Evolutionary conservation across 805 yeast genomes (phyloP), one percentile per base, ranked within the genome.

Genomic region (Sugiyamaella americana): DNA sequence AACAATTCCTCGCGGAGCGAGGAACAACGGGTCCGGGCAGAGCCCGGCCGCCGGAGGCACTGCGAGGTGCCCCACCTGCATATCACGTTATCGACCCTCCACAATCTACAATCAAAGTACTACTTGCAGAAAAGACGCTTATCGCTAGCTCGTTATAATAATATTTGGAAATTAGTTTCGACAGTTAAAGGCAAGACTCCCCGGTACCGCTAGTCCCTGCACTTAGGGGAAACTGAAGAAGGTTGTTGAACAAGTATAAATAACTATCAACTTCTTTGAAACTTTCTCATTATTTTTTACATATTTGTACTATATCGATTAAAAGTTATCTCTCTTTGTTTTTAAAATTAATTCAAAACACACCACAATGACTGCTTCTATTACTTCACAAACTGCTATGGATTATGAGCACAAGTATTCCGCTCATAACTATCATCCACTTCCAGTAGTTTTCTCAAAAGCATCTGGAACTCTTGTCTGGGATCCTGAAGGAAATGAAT

Each of bases 401-500:
- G 71, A 76, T 44, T 79, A 76, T 69, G 97, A 91, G 68, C 68
- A 76, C 47, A 70, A 83, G 51, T 87, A 84, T 70, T 86, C 96
- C 41, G 98, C 98, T 24, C 97, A 89, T 71, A 91, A 91, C 74
- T 91, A 91, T 72, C 96, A 87, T 69, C 97, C 98, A 43, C 71
- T 91, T 53, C 98, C 98, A 10, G 96, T 91, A 50, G 97, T 91
- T 13, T 85, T 91, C 69, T 75, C 84, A 59, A 80, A 75, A 60
- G 98, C 95, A 13, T 54, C 65, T 50, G 98, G 98, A 42, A 96
- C 96, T 22, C 83, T 86, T 55, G 96, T 91, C 19, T 91, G 96
- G 96, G 98, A 91, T 65, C 96, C 97, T 5, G 98, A 91, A 69
- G 97, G 96, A 54, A 86, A 82, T 35, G 89, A 88, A 64, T 91